Evolutionary conservation across 352 stramenopile genomes (phyloP), one percentile per base, ranked within the genome.

Genomic region (Pilasporangium apinafurcum): DNA sequence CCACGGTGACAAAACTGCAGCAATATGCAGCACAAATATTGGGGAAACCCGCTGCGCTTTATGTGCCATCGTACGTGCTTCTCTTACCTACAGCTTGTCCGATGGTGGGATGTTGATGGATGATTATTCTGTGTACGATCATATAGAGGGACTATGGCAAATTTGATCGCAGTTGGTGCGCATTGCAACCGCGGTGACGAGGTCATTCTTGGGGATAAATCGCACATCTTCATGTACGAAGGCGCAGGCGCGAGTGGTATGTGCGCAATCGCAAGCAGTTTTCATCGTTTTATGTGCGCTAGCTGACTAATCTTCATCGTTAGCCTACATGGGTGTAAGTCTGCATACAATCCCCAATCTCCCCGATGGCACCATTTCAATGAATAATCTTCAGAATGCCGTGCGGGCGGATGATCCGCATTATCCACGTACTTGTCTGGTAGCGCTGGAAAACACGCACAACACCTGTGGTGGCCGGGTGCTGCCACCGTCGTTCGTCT

Each of bases 401-500:
- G 65, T 94, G n/a, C 84, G 82, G 17, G 52, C 56, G 8, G 76
- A 93, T 50, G 79, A 93, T 34, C 72, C 68, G 39, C 81, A 93
- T 51, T 91, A 83, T 46, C 81, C 81, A 30, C 62, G 84, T 35
- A 96, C 95, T 18, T 62, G 66, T 12, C 65, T 99, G 20, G 80
- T 99, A 7, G 82, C 71, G 59, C 65, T 99, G 14, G 96, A 99
- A 62, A 99, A 99, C 70, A 99, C 96, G 33, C 96, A 99, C 49
- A 99, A 99, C 65, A 91, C 89, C 40, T 92, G 95, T 27, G 96
- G 96, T 21, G 96, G 96, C 4, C 72, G 90, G 10, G 76, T 96
- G 18, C 69, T 99, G 22, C 68, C 91, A 12, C 44, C 78, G 6
- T 39, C 58, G 5, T 98, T 96, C 60, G 70, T 98, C 40, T 61